These are phyloP conservation scores for Diaporthe ampelina DNA, from an alignment of 2,329 filamentous ascomycete species.

Conservation along the genomic window DNA sequence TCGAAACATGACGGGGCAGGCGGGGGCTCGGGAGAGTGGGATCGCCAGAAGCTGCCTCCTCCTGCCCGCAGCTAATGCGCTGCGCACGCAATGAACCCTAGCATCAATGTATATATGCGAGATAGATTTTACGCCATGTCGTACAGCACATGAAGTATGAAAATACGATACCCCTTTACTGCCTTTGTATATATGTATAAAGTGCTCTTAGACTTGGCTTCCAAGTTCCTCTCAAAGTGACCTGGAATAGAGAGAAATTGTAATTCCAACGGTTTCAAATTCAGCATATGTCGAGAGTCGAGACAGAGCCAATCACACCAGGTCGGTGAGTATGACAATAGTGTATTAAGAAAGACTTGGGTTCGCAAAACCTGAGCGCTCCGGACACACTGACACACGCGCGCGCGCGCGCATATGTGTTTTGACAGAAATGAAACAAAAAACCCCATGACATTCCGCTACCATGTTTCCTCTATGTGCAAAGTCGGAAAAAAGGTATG, in stretches of 20 bases:
- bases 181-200: neutral
- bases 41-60: neutral
- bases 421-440: conserved; percentile 5
- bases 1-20: conserved; percentile 1
- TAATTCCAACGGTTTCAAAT: neutral
- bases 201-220: neutral
- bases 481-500: conserved; percentile 17
- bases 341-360: conserved; percentile 24
- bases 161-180: neutral
- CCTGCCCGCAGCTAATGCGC: neutral
- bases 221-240: neutral
- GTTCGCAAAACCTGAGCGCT: neutral
- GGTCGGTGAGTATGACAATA: neutral
- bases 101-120: conserved; percentile 18
- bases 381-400: neutral
- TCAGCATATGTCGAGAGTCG: neutral
- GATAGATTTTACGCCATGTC: conserved; percentile 11
- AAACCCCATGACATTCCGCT: conserved; percentile 23
- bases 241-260: too few species aligned
- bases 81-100: too few species aligned
- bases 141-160: conserved; percentile 10
- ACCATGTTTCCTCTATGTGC: conserved; percentile 32
- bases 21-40: conserved; percentile 6
- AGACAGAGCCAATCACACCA: neutral
- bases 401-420: neutral